These are phyloP conservation scores for Metschnikowia gelsemii DNA, from an alignment of 805 yeast genomes.

Conservation along the genomic window DNA sequence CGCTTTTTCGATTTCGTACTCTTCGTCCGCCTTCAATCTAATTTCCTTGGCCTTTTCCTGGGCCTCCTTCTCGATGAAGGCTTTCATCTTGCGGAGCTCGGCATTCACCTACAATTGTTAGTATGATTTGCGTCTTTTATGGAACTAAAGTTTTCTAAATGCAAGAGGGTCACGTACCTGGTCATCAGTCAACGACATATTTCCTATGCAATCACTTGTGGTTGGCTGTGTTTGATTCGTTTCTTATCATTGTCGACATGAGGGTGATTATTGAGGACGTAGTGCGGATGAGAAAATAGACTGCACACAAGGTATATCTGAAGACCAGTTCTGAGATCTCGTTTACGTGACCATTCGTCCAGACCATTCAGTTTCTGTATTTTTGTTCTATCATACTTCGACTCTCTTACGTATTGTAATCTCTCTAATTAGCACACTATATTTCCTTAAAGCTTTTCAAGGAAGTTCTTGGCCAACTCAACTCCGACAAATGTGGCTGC, in stretches of 20 bases:
- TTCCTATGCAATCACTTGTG: conserved; percentile 10
- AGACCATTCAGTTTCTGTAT: neutral
- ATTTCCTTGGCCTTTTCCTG: conserved; percentile 98
- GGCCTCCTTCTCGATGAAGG: conserved; percentile 98
- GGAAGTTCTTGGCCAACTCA: conserved; percentile 62
- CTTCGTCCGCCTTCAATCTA: conserved; percentile 94
- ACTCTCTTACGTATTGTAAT: neutral
- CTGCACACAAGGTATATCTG: conserved; percentile 6
- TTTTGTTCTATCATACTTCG: neutral
- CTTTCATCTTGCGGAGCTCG: conserved; percentile 96
- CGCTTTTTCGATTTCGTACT: conserved; percentile 96
- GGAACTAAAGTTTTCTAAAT: neutral
- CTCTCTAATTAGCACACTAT: neutral
- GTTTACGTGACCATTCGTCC: neutral
- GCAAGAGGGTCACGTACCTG: conserved; percentile 23
- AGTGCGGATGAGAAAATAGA: conserved; percentile 15
- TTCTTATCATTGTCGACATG: conserved; percentile 24
- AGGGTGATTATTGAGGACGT: conserved; percentile 21
- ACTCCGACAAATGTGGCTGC: conserved; percentile 99
- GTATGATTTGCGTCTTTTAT: neutral
- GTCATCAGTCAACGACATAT: conserved; percentile 33
- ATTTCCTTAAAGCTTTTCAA: conserved; percentile 29
- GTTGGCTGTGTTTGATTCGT: conserved; percentile 2
- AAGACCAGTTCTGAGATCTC: neutral
- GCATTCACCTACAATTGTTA: conserved; percentile 66